Evolutionary conservation across 805 yeast genomes (phyloP).

Genomic region (Cyberlindnera euphorbiiphila): DNA sequence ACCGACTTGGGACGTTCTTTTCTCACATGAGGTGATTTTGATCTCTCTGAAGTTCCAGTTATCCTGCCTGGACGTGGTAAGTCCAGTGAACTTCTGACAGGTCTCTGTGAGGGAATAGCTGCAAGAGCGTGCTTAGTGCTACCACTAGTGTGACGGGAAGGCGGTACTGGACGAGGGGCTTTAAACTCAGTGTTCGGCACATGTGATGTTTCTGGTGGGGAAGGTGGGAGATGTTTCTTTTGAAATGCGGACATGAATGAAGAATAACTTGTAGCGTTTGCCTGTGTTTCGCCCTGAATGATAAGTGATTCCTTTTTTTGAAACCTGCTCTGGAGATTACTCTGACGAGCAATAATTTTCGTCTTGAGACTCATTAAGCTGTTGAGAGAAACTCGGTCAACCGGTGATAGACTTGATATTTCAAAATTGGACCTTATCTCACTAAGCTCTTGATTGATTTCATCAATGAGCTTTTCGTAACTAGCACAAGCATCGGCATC

Average conservation of each 20-base stretch:
- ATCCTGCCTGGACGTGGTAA: conserved; percentile 16
- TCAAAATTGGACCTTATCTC: conserved; percentile 5
- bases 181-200: conserved; percentile 16
- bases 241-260: conserved; percentile 27
- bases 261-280: conserved; percentile 23
- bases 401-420: conserved; percentile 5
- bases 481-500: conserved; percentile 14
- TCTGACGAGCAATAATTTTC: conserved; percentile 18
- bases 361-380: conserved; percentile 19
- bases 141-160: neutral
- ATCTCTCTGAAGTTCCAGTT: conserved; percentile 2
- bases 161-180: conserved; percentile 6
- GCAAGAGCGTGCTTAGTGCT: neutral
- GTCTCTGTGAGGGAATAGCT: conserved; percentile 4
- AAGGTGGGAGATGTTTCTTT: conserved; percentile 1
- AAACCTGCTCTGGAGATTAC: conserved; percentile 12
- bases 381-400: conserved; percentile 16
- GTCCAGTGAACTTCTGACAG: conserved; percentile 15
- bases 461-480: conserved; percentile 16
- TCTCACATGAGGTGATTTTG: conserved; percentile 12
- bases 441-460: conserved; percentile 10
- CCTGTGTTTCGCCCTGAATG: conserved; percentile 14
- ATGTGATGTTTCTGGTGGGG: neutral
- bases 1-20: conserved; percentile 26
- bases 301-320: conserved; percentile 12